phyloP scores from a whole-genome alignment of 164 flowering plant species.

The Magnolia officinalis region DNA sequence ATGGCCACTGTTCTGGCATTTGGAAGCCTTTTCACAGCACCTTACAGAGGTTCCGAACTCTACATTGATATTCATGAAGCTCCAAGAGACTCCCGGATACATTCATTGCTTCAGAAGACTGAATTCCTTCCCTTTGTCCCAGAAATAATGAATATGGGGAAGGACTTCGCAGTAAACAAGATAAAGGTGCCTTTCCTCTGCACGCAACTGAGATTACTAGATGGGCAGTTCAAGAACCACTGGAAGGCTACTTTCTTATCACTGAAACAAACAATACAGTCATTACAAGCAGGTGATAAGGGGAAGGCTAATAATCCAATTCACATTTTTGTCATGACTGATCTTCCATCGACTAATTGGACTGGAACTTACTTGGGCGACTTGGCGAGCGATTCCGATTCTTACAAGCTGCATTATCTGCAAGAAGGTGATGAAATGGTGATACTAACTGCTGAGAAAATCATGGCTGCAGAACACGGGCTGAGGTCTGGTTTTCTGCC shows the following conservation, averaged over 20 bases:
- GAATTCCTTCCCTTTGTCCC: conserved; percentile 74
- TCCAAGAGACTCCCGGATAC: conserved; percentile 53
- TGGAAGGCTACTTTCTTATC: conserved; percentile 63
- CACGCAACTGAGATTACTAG: conserved; percentile 88
- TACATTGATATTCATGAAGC: conserved; percentile 70
- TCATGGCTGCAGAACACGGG: conserved; percentile 42
- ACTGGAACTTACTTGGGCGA: conserved; percentile 71
- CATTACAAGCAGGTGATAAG: conserved; percentile 20
- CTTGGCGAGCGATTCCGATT: conserved; percentile 42
- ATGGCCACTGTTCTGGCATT: conserved; percentile 65
- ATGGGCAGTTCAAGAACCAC: conserved; percentile 98
- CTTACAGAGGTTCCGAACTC: conserved; percentile 77
- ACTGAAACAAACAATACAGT: conserved; percentile 52
- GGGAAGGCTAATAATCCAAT: conserved; percentile 40
- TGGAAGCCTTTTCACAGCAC: conserved; percentile 84
- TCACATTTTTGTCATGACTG: conserved; percentile 90
- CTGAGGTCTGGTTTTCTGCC: conserved; percentile 31
- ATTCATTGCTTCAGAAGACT: conserved; percentile 47
- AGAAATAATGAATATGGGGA: conserved; percentile 65
- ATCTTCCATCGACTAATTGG: conserved; percentile 84
- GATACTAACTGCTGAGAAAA: conserved; percentile 39
- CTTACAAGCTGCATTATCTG: conserved; percentile 52
- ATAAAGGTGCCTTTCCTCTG: conserved; percentile 78
- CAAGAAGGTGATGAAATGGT: conserved; percentile 53
- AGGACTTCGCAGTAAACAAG: conserved; percentile 42